Evolutionary conservation across 805 yeast genomes (phyloP), one percentile per base, ranked within the genome.

Genomic region (Candida loeiensis): DNA sequence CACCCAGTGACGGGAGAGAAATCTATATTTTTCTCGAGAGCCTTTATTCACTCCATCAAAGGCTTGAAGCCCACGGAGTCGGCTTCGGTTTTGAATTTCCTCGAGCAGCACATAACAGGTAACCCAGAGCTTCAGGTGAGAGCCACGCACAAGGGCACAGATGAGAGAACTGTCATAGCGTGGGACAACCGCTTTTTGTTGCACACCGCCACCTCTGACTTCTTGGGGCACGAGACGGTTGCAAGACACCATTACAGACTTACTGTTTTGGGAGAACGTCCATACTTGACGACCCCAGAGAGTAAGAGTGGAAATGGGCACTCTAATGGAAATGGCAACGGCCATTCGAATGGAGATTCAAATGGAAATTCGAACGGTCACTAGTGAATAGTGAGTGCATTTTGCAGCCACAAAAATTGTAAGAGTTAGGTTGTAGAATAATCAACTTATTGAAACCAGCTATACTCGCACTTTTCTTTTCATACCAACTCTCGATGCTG

Each of bases 1-100:
- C 59, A 56, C 36, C 61, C 61, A 3, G 61, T 55, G 9, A 55
- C 61, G 6, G 59, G 59, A 3, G 56, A 51, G 29, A 56, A 55
- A 44, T 41, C 49, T 34, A 40, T 56, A 31, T 56, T 36, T 43
- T 55, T 43, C 35, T 54, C 58, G 14, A 40, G 57, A 21, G 54
- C 44, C 12, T 55, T 55, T 34, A 45, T 47, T 22, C 53, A 50
- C 35, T 47, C 47, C 24, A 48, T 56, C 37, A 54, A 55, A 34
- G 61, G 59, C 6, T 31, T 55, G 28, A 56, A 56, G 47, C 43
- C 44, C 7, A 28, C 39, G 18, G 61, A 56, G 43, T 54, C 58
- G 4, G 50, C 41, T 16, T 46, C 55, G 6, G 44, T 56, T 20
- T 47, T 56, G 39, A 45, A 45, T 37, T 56, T 56, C 39, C 45